These are phyloP conservation scores for Ensete ventricosum DNA, from an alignment of 176 grass and related monocot genomes.

Conservation along the genomic window DNA sequence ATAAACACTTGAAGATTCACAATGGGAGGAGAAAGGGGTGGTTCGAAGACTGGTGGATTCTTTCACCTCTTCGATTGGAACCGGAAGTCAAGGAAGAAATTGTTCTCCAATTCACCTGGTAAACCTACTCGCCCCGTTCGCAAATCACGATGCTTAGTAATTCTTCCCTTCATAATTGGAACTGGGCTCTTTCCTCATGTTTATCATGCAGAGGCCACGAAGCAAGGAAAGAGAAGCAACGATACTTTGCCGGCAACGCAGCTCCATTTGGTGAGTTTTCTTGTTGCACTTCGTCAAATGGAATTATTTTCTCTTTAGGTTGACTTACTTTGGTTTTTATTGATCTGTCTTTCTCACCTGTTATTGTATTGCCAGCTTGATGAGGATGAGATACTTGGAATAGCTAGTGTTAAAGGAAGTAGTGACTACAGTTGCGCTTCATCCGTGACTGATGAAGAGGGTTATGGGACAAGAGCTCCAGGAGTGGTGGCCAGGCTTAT, in stretches of 20 bases:
- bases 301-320: not conserved
- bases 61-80: slow-evolving; percentile 84
- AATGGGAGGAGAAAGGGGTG: slow-evolving; percentile 54
- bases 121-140: slow-evolving; percentile 20
- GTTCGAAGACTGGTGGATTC: slow-evolving; percentile 42
- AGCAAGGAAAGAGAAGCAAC: slow-evolving; percentile 51
- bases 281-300: not conserved
- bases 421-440: slow-evolving; percentile 65
- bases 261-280: slow-evolving; percentile 47
- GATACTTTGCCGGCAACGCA: slow-evolving; percentile 37
- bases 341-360: not conserved
- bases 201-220: slow-evolving; percentile 45
- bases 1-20: not conserved
- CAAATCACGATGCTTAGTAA: not conserved
- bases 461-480: slow-evolving; percentile 44
- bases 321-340: not conserved
- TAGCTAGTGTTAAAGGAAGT: slow-evolving; percentile 54
- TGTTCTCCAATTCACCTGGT: slow-evolving; percentile 74
- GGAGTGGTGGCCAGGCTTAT: slow-evolving; percentile 87
- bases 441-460: slow-evolving; percentile 65
- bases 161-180: not conserved
- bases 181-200: not conserved
- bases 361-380: slow-evolving; percentile 32
- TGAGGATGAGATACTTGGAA: slow-evolving; percentile 44
- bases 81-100: slow-evolving; percentile 72